Conservation (phyloP, 352 stramenopile genomes). For the Pythium grandisporangium region DNA sequence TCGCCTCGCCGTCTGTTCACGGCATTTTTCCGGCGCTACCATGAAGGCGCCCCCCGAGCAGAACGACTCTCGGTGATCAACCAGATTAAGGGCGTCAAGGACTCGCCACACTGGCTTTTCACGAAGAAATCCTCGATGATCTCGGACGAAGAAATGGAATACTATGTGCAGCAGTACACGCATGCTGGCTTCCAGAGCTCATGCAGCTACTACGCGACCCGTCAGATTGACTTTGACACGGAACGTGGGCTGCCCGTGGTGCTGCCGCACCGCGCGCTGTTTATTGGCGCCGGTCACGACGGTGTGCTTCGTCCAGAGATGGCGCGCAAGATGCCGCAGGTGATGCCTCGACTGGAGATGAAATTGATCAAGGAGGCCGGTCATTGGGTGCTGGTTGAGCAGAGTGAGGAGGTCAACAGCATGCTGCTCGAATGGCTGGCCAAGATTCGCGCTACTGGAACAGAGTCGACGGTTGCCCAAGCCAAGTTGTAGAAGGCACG, state of each 20-base stretch:
- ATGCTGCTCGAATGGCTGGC: conserved; percentile 28
- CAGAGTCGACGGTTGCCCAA: neutral
- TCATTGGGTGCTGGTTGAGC: conserved; percentile 59
- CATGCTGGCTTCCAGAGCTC: conserved; percentile 43
- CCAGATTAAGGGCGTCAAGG: conserved; percentile 20
- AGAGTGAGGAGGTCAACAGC: conserved; percentile 29
- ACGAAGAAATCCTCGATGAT: conserved; percentile 31
- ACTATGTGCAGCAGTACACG: conserved; percentile 49
- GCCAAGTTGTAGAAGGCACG: neutral
- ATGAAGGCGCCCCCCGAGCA: conserved; percentile 13
- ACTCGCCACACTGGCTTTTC: conserved; percentile 23
- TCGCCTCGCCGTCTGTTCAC: conserved; percentile 38
- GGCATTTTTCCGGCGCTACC: conserved; percentile 34
- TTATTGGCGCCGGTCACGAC: conserved; percentile 50
- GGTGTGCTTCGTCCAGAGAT: conserved; percentile 43
- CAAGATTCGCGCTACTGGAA: conserved; percentile 17
- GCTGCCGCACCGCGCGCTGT: conserved; percentile 43
- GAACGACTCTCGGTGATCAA: conserved; percentile 11
- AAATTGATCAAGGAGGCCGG: conserved; percentile 39
- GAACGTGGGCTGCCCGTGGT: conserved; percentile 18
- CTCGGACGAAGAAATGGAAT: conserved; percentile 41
- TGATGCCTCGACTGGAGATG: conserved; percentile 41
- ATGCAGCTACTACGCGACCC: conserved; percentile 48
- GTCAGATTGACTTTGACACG: conserved; percentile 48
- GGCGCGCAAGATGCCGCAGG: conserved; percentile 39